Percentiles rank a stretch among this genome's conserved stretches.
Evolutionary conservation across 805 yeast species (phyloP).

Genomic region (Yamadazyma scolyti): DNA sequence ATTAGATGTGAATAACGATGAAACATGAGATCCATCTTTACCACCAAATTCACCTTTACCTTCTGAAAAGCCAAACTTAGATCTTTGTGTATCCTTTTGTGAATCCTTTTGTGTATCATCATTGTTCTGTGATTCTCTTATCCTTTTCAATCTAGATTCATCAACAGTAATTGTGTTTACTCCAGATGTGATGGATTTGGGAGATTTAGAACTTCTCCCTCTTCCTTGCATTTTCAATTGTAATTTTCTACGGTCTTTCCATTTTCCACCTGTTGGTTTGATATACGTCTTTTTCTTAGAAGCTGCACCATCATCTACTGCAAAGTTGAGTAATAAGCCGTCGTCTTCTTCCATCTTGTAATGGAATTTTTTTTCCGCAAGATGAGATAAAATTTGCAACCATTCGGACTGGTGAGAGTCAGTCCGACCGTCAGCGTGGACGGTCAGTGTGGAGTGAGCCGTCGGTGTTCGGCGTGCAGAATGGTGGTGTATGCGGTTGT

Average conservation of each 20-base stretch:
- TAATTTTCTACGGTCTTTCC: conserved; percentile 75
- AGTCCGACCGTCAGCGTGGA: too few relatives aligned
- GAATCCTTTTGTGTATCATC: not conserved
- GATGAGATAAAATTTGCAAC: conserved; percentile 4
- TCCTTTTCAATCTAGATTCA: conserved; percentile 8
- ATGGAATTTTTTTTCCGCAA: conserved; percentile 5
- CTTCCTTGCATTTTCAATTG: conserved; percentile 50
- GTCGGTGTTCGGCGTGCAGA: too few relatives aligned
- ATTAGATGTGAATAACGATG: conserved; percentile 68
- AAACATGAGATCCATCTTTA: conserved; percentile 63
- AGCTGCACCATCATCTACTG: conserved; percentile 32
- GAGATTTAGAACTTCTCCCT: conserved; percentile 18
- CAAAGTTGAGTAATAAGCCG: conserved; percentile 73
- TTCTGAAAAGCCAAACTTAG: conserved; percentile 44
- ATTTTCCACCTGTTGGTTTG: conserved; percentile 67
- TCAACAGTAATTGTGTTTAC: conserved; percentile 26
- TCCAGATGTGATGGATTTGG: conserved; percentile 20
- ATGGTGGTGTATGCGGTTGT: not conserved
- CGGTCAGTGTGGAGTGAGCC: too few relatives aligned
- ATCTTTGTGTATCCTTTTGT: conserved; percentile 19
- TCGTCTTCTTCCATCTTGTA: conserved; percentile 44
- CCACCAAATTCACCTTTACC: conserved; percentile 53
- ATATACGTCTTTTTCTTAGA: conserved; percentile 17
- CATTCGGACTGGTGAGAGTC: too few relatives aligned
- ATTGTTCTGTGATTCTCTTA: conserved; percentile 3